phyloP scores from a whole-genome alignment of 2,329 filamentous ascomycete species.

The Fusarium albosuccineum region DNA sequence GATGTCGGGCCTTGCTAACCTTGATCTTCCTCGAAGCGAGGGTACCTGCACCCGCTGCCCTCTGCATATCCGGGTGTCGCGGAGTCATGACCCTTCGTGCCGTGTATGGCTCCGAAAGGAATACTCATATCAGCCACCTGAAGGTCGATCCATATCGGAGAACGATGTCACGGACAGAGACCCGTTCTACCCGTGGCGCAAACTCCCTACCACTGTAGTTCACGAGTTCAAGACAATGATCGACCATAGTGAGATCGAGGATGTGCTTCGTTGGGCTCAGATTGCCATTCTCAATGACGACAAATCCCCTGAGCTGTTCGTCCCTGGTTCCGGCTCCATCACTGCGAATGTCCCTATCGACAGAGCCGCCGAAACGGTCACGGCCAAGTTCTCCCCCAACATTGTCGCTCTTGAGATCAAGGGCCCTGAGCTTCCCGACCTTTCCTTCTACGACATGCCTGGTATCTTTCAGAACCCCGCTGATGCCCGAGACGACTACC shows the following conservation, averaged over 20 bases:
- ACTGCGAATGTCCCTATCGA: slow-evolving; percentile 51
- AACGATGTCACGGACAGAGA: slow-evolving; percentile 62
- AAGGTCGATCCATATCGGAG: slow-evolving; percentile 55
- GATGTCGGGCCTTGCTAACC: slow-evolving; percentile 75
- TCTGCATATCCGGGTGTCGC: slow-evolving; percentile 79
- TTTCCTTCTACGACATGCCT: slow-evolving; percentile 88
- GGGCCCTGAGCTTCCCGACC: slow-evolving; percentile 75
- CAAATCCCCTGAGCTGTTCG: slow-evolving; percentile 63
- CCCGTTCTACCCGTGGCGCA: slow-evolving; percentile 76
- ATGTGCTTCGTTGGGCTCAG: slow-evolving; percentile 80
- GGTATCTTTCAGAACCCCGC: slow-evolving; percentile 82
- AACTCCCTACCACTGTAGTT: slow-evolving; percentile 58
- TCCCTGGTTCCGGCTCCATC: slow-evolving; percentile 63
- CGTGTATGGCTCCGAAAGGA: slow-evolving; percentile 73
- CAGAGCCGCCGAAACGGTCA: slow-evolving; percentile 56
- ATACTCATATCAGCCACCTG: slow-evolving; percentile 68
- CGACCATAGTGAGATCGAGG: slow-evolving; percentile 73
- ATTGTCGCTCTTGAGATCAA: slow-evolving; percentile 82
- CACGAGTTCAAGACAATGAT: slow-evolving; percentile 74
- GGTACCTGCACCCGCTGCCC: slow-evolving; percentile 86
- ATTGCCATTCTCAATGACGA: slow-evolving; percentile 80
- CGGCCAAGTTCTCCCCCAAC: slow-evolving; percentile 85
- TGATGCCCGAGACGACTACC: slow-evolving; percentile 72
- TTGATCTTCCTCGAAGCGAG: slow-evolving; percentile 77
- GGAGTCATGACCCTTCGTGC: slow-evolving; percentile 74